Conservation (phyloP, 306 rosid species). For the Cucurbita argyrosperma region DNA sequence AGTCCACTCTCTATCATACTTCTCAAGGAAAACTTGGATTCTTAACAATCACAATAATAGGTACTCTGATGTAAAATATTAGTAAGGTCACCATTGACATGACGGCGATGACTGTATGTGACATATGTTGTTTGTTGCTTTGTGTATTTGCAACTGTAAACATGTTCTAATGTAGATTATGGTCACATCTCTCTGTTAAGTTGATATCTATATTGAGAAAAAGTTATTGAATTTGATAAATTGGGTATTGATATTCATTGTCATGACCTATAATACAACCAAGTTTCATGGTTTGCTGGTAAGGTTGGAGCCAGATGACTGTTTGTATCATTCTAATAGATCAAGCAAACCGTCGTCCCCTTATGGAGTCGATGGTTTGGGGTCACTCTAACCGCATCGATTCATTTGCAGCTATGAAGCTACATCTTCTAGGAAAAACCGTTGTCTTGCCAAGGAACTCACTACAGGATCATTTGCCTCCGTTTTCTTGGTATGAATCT, state of each 20-base stretch:
- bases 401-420: slow-evolving; percentile 33
- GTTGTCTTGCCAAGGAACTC: slow-evolving; percentile 70
- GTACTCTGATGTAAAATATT: too few relatives aligned
- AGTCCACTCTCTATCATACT: too few relatives aligned
- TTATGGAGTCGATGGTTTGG: background rate
- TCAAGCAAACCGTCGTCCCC: background rate
- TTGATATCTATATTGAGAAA: background rate
- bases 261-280: background rate
- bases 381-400: background rate
- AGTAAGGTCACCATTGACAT: background rate
- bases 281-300: background rate
- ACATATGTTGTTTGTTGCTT: background rate
- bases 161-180: background rate
- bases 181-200: background rate
- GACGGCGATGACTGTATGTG: background rate
- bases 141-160: background rate
- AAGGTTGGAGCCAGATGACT: background rate
- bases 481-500: slow-evolving; percentile 8
- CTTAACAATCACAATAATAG: too few relatives aligned
- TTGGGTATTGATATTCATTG: background rate
- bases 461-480: slow-evolving; percentile 73
- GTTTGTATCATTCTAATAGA: background rate
- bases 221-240: background rate
- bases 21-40: too few relatives aligned
- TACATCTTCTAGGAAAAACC: slow-evolving; percentile 71